phyloP scores from a whole-genome alignment of 1,284 basidiomycete genomes.

The Cerrena zonata region DNA sequence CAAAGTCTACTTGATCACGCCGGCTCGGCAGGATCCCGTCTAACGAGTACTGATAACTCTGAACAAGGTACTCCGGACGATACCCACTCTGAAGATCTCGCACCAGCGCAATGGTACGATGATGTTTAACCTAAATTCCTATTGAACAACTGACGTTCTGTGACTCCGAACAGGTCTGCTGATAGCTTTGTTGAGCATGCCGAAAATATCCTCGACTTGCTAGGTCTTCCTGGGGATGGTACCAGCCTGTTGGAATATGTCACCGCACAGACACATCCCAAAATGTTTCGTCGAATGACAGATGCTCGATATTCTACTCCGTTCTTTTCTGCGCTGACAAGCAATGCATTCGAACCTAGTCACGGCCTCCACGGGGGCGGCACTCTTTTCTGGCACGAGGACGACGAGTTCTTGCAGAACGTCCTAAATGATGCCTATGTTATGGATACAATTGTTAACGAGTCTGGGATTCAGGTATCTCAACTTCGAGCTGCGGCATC shows the following conservation, averaged over 20 bases:
- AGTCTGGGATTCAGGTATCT: not conserved
- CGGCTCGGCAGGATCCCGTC: too few species aligned
- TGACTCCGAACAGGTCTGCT: not conserved
- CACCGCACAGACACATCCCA: not conserved
- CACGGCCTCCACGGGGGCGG: not conserved
- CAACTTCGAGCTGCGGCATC: not conserved
- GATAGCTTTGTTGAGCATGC: not conserved
- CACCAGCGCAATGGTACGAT: not conserved
- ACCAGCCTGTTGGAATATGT: not conserved
- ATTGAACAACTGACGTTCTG: not conserved
- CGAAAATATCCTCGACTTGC: not conserved
- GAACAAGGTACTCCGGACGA: too few species aligned
- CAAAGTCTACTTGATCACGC: not conserved
- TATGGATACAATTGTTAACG: not conserved
- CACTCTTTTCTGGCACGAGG: not conserved
- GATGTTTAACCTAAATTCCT: not conserved
- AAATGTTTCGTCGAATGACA: not conserved
- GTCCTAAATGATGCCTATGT: not conserved
- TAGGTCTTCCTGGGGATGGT: not conserved
- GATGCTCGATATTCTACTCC: not conserved
- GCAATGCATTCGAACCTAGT: not conserved
- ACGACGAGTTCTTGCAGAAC: not conserved
- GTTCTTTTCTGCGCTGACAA: not conserved
- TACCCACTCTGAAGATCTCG: not conserved
- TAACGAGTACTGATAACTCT: too few species aligned